Conservation (phyloP, 192 early-diverging fungal genomes). For the Coemansia sp. region DNA sequence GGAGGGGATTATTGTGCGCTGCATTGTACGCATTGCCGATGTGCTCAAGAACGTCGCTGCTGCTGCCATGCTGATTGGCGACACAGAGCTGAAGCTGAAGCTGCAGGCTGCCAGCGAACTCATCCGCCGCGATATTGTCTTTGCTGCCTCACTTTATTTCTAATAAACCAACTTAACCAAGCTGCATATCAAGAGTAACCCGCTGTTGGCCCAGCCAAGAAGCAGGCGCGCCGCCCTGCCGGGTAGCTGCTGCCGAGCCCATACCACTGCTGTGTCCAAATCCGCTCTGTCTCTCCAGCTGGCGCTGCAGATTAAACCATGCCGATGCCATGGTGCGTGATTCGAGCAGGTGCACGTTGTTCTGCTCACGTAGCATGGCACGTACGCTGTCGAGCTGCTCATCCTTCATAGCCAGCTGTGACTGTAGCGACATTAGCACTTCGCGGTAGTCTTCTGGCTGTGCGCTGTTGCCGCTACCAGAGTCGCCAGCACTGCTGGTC, state of each 20-base stretch:
- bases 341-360: constrained; percentile 61
- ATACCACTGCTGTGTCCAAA: constrained; percentile 42
- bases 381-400: constrained; percentile 69
- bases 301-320: constrained; percentile 60
- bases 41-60: constrained; percentile 84
- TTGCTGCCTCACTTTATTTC: constrained; percentile 85
- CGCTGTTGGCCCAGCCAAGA: constrained; percentile 76
- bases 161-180: constrained; percentile 21
- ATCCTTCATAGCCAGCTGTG: constrained; percentile 33
- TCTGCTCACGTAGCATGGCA: constrained; percentile 61
- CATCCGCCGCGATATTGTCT: constrained; percentile 95
- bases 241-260: constrained; percentile 27
- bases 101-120: constrained; percentile 84
- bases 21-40: constrained; percentile 90
- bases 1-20: constrained; percentile 93
- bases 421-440: constrained; percentile 58
- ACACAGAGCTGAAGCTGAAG: constrained; percentile 80
- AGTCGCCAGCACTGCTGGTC: neutral
- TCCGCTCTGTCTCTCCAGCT: constrained; percentile 54
- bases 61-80: constrained; percentile 87
- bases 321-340: constrained; percentile 80
- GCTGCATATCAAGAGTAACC: constrained; percentile 59
- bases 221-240: constrained; percentile 47
- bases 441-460: constrained; percentile 47
- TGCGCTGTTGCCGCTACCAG: constrained; percentile 1